Evolutionary conservation across 495 filamentous ascomycete genomes (phyloP), one percentile per base, ranked within the genome.

Genomic region (Pseudomonodictys pantanalensis): DNA sequence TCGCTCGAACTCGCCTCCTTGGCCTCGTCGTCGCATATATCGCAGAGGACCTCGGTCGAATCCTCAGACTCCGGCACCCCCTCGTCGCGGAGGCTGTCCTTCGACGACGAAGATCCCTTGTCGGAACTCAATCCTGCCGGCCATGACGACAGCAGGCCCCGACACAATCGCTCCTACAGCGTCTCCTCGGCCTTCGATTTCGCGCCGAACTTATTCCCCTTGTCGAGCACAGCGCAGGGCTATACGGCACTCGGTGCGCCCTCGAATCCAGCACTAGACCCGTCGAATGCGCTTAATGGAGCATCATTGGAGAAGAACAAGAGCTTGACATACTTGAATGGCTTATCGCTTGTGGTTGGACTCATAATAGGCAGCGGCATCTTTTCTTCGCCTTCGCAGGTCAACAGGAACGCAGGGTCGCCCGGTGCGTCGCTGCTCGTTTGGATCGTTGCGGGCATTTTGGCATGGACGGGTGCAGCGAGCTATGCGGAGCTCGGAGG

Each of bases 341-440:
- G 95, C 0, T 72, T 98, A 30, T 92, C 90, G 17, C 76, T 98
- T 17, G 86, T 97, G 17, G 82, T 97, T 9, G 92, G 95, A 5
- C 68, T 98, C 45, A 93, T 97, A 70, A 97, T 98, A 65, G 93
- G 93, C n/a, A 92, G 89, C 17, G 93, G 93, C 1, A 97, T 98
- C 67, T 98, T 98, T 75, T 92, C 90, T 9, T 92, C 90, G 26
- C 93, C 93, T 0, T 90, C 88, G 60, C 91, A 96, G 73, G 95
- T 98, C 64, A 96, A 96, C 68, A 80, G 80, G 51, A 92, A 96
- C 72, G 91, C 86, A 24, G 95, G 95, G 23, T 96, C 92, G 25
- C 92, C 92, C 1, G 93, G 93, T 4, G 92, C 91, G 45, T 85
- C 91, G 6, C 76, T 98, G 51, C 82, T 97, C 18, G 85, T 96